Evolutionary conservation across 176 grass and related monocot genomes (phyloP), one percentile per base, ranked within the genome.

Genomic region (Oryza meyeriana): DNA sequence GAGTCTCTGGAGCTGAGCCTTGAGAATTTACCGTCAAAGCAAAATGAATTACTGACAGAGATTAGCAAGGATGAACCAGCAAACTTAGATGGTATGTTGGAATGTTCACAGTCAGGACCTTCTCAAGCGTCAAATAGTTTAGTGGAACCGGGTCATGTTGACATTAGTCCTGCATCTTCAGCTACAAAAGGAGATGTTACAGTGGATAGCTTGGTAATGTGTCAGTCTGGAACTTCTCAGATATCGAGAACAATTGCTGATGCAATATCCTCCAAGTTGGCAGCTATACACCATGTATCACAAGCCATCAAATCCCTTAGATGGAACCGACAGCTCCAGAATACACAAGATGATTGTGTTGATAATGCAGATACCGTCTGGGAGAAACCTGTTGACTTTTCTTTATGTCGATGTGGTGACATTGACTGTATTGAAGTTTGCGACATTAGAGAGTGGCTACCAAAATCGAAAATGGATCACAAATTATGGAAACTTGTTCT

Each of bases 401-500:
- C 84, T 71, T 79, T 91, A 79, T 99, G 96, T 73, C 72, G 87
- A 73, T 99, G 93, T 79, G 93, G 96, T 74, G 91, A 99, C 87
- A 64, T 88, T 84, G 96, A 99, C 87, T 99, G 96, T 71, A 93
- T 99, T 77, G 96, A 99, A 88, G 79, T 94, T 74, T 99, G 96
- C 29, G 89, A 99, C 30, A 99, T 99, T 61, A 91, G 92, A 62
- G 91, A 99, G 81, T 99, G 93, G 96, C 80, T 99, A 79, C 93
- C 96, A 80, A 99, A 94, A 88, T 91, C 81, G 5, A 93, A 91
- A 93, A 94, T 99, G 89, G 96, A 99, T 68, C 75, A 85, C 76
- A 99, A 93, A 86, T 88, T 99, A 79, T 99, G 96, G 96, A 99
- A 99, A 76, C 86, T 99, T 85, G 93, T 87, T 91, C 91, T 99